A percentile compares a stretch with the other conserved stretches of the same genome.
These are phyloP conservation scores for Nakaseomyces kungkrabaensis DNA, from an alignment of 1,139 yeast genomes.

Conservation along the genomic window DNA sequence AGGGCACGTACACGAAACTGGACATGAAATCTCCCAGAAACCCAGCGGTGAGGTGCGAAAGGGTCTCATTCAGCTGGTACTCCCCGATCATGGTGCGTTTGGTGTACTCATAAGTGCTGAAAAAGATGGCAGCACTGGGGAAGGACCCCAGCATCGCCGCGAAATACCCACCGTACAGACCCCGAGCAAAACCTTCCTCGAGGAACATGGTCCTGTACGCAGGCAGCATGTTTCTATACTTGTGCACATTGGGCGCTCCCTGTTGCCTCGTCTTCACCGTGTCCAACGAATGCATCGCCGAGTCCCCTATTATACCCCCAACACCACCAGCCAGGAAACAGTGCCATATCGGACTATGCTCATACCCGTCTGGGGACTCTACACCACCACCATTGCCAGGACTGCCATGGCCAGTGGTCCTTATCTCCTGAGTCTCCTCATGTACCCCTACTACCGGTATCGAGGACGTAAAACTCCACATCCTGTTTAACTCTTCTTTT, in stretches of 20 bases:
- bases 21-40: constrained; percentile 85
- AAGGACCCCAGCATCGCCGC: constrained; percentile 89
- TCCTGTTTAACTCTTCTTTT: background rate
- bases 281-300: constrained; percentile 88
- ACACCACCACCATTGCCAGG: constrained; percentile 6
- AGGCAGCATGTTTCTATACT: constrained; percentile 56
- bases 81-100: constrained; percentile 62
- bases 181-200: constrained; percentile 79
- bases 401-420: background rate
- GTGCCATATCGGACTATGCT: constrained; percentile 39
- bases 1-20: constrained; percentile 90
- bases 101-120: constrained; percentile 76
- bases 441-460: constrained; percentile 24
- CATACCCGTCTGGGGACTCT: background rate
- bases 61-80: constrained; percentile 62
- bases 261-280: constrained; percentile 96
- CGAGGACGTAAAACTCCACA: constrained; percentile 25
- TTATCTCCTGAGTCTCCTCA: constrained; percentile 9
- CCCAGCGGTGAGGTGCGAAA: constrained; percentile 76
- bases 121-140: constrained; percentile 89
- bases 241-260: constrained; percentile 62
- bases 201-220: constrained; percentile 64
- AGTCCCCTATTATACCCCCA: constrained; percentile 91
- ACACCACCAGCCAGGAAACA: constrained; percentile 85
- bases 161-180: constrained; percentile 82